Evolutionary conservation across 139 green algal genomes (phyloP).

Genomic region (Tetradesmus lagerheimii): DNA sequence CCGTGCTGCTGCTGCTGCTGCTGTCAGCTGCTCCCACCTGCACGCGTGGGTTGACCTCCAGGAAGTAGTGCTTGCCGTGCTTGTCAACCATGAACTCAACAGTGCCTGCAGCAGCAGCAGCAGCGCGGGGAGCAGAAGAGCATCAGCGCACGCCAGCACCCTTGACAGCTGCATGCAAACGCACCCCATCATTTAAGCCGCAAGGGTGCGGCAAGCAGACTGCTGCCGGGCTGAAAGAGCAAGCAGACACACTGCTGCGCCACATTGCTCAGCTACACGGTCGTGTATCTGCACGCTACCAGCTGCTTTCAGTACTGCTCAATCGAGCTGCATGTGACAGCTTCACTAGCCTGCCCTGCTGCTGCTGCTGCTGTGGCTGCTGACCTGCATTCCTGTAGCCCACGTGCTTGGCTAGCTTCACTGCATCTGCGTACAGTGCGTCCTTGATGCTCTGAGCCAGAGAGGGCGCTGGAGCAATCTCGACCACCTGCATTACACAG

Average conservation of each 20-base stretch:
- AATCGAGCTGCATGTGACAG: neutral
- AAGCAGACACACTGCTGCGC: too few relatives aligned
- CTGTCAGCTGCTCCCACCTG: conserved; percentile 15
- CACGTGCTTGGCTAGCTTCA: conserved; percentile 83
- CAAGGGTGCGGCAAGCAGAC: too few relatives aligned
- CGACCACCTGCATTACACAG: conserved; percentile 76
- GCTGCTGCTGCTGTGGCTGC: neutral
- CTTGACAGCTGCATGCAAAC: too few relatives aligned
- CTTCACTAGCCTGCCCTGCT: neutral
- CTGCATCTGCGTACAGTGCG: conserved; percentile 77
- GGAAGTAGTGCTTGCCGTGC: conserved; percentile 93
- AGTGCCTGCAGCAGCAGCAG: conserved; percentile 78
- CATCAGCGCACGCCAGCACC: neutral
- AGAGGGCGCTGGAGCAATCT: conserved; percentile 86
- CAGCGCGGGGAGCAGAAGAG: neutral
- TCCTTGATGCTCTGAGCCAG: conserved; percentile 59
- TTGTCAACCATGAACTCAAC: conserved; percentile 99
- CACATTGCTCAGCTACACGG: too few relatives aligned
- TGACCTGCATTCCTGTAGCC: conserved; percentile 80
- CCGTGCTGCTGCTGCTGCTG: neutral
- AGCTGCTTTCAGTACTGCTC: neutral
- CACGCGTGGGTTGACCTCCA: conserved; percentile 95
- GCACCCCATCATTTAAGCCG: too few relatives aligned
- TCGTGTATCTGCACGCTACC: too few relatives aligned
- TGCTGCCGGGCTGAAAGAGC: too few relatives aligned